Percentiles rank a stretch among this genome's conserved stretches.
Conservation (phyloP, 345 rosid species). For the Rhizophora apiculata region DNA sequence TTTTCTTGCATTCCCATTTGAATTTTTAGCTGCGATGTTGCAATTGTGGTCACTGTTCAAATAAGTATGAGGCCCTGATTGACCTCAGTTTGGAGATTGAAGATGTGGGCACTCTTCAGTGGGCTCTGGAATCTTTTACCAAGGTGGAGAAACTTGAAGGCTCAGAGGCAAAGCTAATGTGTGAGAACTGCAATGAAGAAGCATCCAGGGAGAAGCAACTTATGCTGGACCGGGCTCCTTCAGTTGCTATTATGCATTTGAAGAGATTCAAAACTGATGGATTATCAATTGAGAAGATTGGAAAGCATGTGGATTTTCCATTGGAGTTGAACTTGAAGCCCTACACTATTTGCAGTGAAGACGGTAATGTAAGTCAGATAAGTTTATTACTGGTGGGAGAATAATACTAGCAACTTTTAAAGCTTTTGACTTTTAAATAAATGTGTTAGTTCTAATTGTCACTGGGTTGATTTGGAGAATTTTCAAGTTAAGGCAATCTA, state of each 20-base stretch:
- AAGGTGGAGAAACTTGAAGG: slow-evolving; percentile 72
- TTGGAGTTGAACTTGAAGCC: slow-evolving; percentile 76
- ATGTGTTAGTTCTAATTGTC: too few relatives aligned
- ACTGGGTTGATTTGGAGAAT: too few relatives aligned
- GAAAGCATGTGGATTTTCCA: slow-evolving; percentile 68
- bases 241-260: slow-evolving; percentile 68
- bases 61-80: slow-evolving; percentile 54
- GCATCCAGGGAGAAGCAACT: slow-evolving; percentile 78
- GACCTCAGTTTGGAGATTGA: slow-evolving; percentile 82
- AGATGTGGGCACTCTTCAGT: slow-evolving; percentile 45
- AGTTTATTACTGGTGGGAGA: too few relatives aligned
- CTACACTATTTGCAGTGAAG: slow-evolving; percentile 34
- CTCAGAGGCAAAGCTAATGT: slow-evolving; percentile 43
- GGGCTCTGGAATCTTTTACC: slow-evolving; percentile 73
- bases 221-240: slow-evolving; percentile 60
- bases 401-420: too few relatives aligned
- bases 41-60: slow-evolving; percentile 55
- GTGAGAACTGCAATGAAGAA: slow-evolving; percentile 64
- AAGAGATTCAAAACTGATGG: slow-evolving; percentile 89
- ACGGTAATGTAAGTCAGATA: slow-evolving; percentile 41
- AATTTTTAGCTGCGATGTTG: slow-evolving; percentile 63
- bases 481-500: background rate
- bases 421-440: too few relatives aligned
- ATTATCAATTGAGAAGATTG: slow-evolving; percentile 55
- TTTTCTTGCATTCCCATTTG: background rate